Evolutionary conservation across 495 filamentous ascomycete species (phyloP), one percentile per base, ranked within the genome.

Genomic region (Aspergillus wentii): DNA sequence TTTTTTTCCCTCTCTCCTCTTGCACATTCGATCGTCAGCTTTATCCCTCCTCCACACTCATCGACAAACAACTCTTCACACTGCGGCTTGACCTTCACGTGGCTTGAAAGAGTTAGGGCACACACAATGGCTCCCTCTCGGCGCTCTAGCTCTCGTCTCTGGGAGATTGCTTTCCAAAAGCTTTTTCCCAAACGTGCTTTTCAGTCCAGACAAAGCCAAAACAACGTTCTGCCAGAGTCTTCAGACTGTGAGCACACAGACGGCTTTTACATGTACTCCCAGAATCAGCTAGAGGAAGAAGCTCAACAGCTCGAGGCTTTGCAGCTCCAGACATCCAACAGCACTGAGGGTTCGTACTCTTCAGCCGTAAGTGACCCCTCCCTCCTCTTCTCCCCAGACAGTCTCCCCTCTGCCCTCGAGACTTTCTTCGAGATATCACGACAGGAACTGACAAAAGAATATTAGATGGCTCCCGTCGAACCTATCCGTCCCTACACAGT

Each of bases 401-500:
- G n/a, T n/a, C n/a, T n/a, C n/a, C n/a, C n/a, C n/a, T n/a, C n/a
- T n/a, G n/a, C n/a, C n/a, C n/a, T n/a, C n/a, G n/a, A n/a, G n/a
- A n/a, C n/a, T n/a, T n/a, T n/a, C n/a, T n/a, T n/a, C n/a, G n/a
- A n/a, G n/a, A n/a, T n/a, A n/a, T n/a, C n/a, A n/a, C n/a, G n/a
- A n/a, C n/a, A n/a, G 8, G 25, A 16, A 14, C 27, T 44, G 39
- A 38, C 9, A 14, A 21, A 14, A 28, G 21, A 19, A 18, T 28
- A 46, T 35, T 41, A 56, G 39, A 57, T 53, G 43, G 46, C 41
- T 8, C 49, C 55, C 8, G 41, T 36, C 28, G 44, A 33, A 18
- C 51, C 36, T 17, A 22, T 45, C 11, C 48, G 49, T 30, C 51
- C 60, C 0, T 67, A 66, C 45, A 52, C 53, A 5, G 49, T 69